Evolutionary conservation across 1,139 yeast species (phyloP), one percentile per base, ranked within the genome.

Genomic region (Hansenula sp.): DNA sequence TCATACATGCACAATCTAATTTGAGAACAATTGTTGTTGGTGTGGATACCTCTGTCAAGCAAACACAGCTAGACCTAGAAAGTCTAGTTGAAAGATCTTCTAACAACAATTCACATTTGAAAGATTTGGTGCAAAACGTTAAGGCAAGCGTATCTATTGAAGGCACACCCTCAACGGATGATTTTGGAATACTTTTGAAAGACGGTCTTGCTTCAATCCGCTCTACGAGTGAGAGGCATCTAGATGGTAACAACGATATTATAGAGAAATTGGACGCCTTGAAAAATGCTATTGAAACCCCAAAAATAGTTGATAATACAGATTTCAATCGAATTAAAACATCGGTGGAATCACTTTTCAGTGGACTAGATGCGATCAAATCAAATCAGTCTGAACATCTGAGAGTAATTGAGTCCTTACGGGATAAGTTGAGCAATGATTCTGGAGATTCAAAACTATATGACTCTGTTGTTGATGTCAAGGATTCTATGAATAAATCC

Each of bases 21-120:
- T 43, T 66, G 33, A 63, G 57, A 41, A 49, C 54, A 13, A 54
- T 60, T 27, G 51, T 65, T 4, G 53, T 51, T 33, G 47, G 55
- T 4, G 62, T 71, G 10, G 68, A 67, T 41, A 55, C 57, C 7
- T 61, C 70, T 13, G 68, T 71, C 10, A 58, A 61, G 21, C 67
- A 65, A 9, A 70, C 74, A 2, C 66, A 68, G 43, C 45, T 64
- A 33, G 76, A 71, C 41, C 62, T 71, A 42, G 71, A 65, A 15
- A 61, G 60, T 35, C 51, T 71, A 39, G 68, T 70, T 12, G 58
- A 66, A 29, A 59, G 76, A 34, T 70, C 74, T 1, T 50, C 67
- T n/a, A 71, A 71, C 50, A 71, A 71, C 54, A 74, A 71, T 33
- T 55, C 61, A 10, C 72, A 71, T 21, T 58, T 71, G 43, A 60